phyloP scores from a whole-genome alignment of 2,329 filamentous ascomycete species.

The Alternaria brassicae region DNA sequence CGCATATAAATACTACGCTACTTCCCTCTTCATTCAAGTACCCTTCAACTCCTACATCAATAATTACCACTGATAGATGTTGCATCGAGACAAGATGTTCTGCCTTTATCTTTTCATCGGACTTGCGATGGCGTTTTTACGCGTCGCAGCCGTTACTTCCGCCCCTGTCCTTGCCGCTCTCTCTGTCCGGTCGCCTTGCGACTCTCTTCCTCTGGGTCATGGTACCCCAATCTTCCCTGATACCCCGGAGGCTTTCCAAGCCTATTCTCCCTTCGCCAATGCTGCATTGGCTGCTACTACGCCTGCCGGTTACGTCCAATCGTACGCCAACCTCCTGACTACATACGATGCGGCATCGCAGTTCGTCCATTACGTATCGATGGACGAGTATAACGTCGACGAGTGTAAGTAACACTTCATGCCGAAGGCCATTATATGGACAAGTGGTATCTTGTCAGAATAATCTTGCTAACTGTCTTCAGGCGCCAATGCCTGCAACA shows the following conservation, averaged over 20 bases:
- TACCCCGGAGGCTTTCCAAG: constrained; percentile 22
- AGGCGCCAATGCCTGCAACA: constrained; percentile 15
- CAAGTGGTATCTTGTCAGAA: not conserved
- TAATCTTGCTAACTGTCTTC: not conserved
- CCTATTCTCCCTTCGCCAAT: constrained; percentile 10
- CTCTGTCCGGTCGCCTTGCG: not conserved
- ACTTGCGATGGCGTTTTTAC: not conserved
- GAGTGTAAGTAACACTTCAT: constrained; percentile 10
- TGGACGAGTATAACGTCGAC: constrained; percentile 17
- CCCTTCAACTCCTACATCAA: not conserved
- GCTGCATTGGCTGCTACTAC: constrained; percentile 19
- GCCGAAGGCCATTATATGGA: not conserved
- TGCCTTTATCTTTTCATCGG: not conserved
- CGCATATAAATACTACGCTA: not conserved
- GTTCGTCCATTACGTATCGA: constrained; percentile 20
- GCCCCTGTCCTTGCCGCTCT: not conserved
- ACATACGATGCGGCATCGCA: constrained; percentile 12
- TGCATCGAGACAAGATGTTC: not conserved
- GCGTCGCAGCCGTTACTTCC: not conserved
- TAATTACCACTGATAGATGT: not conserved
- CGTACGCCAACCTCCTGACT: constrained; percentile 23
- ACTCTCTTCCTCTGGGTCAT: not conserved
- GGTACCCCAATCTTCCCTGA: constrained; percentile 17
- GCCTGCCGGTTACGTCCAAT: constrained; percentile 24
- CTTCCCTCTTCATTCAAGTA: not conserved